A percentile compares a stretch with the other conserved stretches of the same genome.
Evolutionary conservation across 1,284 basidiomycete species (phyloP).

Genomic region (Marasmius tenuissimus): DNA sequence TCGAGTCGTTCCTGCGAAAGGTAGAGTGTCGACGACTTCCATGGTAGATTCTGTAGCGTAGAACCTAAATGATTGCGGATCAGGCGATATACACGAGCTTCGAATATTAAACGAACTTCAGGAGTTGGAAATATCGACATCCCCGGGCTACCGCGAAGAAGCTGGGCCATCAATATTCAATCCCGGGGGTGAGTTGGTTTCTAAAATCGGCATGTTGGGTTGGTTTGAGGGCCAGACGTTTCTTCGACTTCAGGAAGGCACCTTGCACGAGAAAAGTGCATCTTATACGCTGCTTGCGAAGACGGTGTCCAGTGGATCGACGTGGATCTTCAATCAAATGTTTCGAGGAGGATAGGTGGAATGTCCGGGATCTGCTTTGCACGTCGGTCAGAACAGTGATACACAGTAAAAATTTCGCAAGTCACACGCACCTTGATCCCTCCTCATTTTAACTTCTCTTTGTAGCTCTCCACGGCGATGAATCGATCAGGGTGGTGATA

Average conservation of each 20-base stretch:
- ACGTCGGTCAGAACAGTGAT: conserved; percentile 7
- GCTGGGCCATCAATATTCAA: conserved; percentile 75
- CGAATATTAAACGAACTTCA: conserved; percentile 45
- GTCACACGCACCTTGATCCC: conserved; percentile 45
- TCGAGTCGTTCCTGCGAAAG: conserved; percentile 55
- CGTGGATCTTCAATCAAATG: too few species aligned
- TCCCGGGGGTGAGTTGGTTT: conserved; percentile 48
- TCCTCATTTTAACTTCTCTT: conserved; percentile 59
- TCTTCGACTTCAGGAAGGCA: not conserved
- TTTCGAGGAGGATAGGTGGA: too few species aligned
- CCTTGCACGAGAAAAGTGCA: not conserved
- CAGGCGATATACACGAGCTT: not conserved
- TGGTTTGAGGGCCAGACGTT: conserved; percentile 62
- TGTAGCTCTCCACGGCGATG: conserved; percentile 50
- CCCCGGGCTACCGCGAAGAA: conserved; percentile 69
- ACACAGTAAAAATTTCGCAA: not conserved
- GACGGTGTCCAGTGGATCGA: too few species aligned
- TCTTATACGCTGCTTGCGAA: too few species aligned
- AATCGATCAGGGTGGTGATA: conserved; percentile 56
- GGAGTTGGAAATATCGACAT: conserved; percentile 52
- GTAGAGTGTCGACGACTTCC: conserved; percentile 30
- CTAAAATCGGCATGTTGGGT: conserved; percentile 58
- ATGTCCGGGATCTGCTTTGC: too few species aligned
- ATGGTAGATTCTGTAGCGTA: conserved; percentile 20
- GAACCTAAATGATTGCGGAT: conserved; percentile 22